Base-by-base conservation (phyloP, 2,329 filamentous ascomycete genomes). In the Colletotrichum sp. region DNA sequence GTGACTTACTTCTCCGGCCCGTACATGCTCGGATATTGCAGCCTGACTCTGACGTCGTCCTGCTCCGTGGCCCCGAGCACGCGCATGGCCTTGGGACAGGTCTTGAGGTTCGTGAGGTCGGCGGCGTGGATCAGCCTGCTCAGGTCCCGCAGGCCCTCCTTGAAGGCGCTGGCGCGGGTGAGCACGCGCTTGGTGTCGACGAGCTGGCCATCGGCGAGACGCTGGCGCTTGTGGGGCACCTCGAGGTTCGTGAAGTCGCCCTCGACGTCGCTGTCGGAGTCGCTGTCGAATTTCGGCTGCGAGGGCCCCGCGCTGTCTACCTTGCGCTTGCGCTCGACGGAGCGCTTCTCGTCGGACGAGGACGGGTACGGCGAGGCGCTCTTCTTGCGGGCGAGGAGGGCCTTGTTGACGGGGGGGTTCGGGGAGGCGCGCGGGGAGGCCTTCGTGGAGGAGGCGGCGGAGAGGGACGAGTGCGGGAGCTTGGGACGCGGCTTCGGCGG, bases 11-110 rank as follows among this genome's bases (percentile, higher is more conserved):
- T 92, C 85, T 97, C 95, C 69, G 90, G 90, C 66, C 89, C 89
- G 72, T 92, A 90, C 77, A 89, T 87, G 83, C 95, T 96, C 12
- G 97, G 96, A 84, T 99, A 99, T 83, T 97, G 95, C 79, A 99
- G 86, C 81, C 93, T 88, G 75, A 98, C 91, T 13, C 84, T 86
- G 8, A 92, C 88, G 74, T 92, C 89, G 74, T 92, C 87, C 64
- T 87, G 85, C 26, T 64, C 72, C 7, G 66, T 70, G 6, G 75
- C 77, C 30, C 69, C 68, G 24, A 78, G 72, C 32, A 71, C 63
- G 36, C 74, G 74, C 52, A 64, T 68, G 16, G 75, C 71, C 75
- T 75, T 77, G 60, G 75, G 69, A 2, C 68, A 72, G 52, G 69
- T 73, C 28, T 74, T 70, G 28, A 69, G 59, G 32, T 77, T 78